Evolutionary conservation across 768 basidiomycete species (phyloP), one percentile per base, ranked within the genome.

Genomic region (Mycena crocata): DNA sequence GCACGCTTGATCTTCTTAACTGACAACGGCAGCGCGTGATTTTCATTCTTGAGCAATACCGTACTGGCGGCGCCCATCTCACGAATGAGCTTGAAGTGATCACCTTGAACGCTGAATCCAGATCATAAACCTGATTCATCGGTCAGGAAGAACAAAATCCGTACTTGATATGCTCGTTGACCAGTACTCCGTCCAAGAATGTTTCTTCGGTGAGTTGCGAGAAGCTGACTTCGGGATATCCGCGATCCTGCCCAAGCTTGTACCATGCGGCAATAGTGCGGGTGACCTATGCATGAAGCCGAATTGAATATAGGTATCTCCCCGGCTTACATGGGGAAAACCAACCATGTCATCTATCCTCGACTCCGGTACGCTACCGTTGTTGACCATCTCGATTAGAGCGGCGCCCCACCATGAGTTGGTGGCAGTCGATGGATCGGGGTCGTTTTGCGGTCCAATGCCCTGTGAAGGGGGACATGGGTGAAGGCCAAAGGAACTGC

Each of bases 11-110:
- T 82, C 45, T 79, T 74, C 56, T 82, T 77, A 60, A 65, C 63
- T 31, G 24, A 28, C 19, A 89, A 68, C 63, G 90, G 82, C 52
- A 89, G 74, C 21, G 78, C 76, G 50, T 76, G 75, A 42, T 81
- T 79, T 6, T 69, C 74, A 71, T 91, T 91, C 76, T 91, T 92
- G 46, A 92, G 78, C 37, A 91, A 79, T 19, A 91, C 86, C 1
- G 86, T 88, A 10, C 87, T 87, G 0, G 89, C 87, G 3, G 86
- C 87, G 40, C 86, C 90, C 45, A 91, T 87, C 40, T 82, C 75
- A 8, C 87, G 84, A 45, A 91, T 87, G 31, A 90, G 64, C 77
- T 78, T 91, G 63, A 35, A 62, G 46, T 69, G 68, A 42, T 69
- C 68, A 13, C 23, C 62, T 52, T 69, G 63, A 10, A 65, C 68